These are phyloP conservation scores for Colletotrichum falcatum DNA, from an alignment of 2,329 filamentous ascomycete species.

Conservation along the genomic window DNA sequence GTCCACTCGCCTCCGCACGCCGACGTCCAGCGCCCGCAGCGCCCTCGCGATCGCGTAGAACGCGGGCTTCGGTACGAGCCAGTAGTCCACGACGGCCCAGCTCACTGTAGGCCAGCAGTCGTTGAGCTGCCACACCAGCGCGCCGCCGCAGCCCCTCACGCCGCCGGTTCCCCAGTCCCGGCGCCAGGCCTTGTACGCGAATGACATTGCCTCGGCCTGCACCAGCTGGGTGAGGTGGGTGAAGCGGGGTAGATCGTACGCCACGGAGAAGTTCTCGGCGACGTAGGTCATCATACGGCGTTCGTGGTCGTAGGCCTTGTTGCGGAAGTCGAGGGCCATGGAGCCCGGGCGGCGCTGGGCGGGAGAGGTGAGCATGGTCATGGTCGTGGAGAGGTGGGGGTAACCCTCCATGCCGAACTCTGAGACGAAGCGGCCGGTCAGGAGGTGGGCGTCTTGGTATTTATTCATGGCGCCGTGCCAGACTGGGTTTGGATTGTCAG, in stretches of 20 bases:
- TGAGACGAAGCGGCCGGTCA: conserved; percentile 81
- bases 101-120: conserved; percentile 77
- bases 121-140: conserved; percentile 77
- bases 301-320: conserved; percentile 84
- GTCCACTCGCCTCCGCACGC: conserved; percentile 59
- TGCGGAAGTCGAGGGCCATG: conserved; percentile 82
- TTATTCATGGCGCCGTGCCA: conserved; percentile 85
- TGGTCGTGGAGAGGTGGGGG: conserved; percentile 78
- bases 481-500: conserved; percentile 52
- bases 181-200: conserved; percentile 68
- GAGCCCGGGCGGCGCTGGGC: conserved; percentile 74
- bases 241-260: conserved; percentile 74
- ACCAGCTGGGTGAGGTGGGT: conserved; percentile 75
- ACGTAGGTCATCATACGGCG: conserved; percentile 80
- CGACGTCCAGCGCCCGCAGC: conserved; percentile 69
- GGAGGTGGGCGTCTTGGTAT: conserved; percentile 79
- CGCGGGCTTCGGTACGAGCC: conserved; percentile 39
- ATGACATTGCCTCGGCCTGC: conserved; percentile 64
- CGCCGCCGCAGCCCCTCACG: conserved; percentile 71
- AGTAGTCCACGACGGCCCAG: conserved; percentile 67
- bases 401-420: conserved; percentile 89
- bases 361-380: conserved; percentile 68
- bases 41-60: conserved; percentile 61
- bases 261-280: conserved; percentile 74
- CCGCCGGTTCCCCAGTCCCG: conserved; percentile 70